Conservation (phyloP, 495 filamentous ascomycete species). For the Penicillium angulare region DNA sequence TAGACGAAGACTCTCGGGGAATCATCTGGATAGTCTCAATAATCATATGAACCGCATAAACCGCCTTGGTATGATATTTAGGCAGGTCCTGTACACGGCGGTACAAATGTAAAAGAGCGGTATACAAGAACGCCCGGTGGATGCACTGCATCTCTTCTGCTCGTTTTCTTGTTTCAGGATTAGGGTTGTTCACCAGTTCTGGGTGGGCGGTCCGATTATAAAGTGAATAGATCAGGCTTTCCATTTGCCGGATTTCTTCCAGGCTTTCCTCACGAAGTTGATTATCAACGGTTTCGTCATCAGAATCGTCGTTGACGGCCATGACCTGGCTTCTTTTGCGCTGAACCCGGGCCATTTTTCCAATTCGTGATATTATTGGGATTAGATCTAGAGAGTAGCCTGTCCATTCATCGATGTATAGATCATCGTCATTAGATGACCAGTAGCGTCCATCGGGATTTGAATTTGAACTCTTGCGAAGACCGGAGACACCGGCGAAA, state of each 20-base stretch:
- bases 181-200: not conserved
- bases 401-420: slow-evolving; percentile 9
- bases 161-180: slow-evolving; percentile 1
- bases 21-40: slow-evolving; percentile 7
- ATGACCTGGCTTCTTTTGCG: not conserved
- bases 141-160: slow-evolving; percentile 6
- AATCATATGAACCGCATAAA: slow-evolving; percentile 6
- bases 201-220: slow-evolving; percentile 7
- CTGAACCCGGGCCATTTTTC: not conserved
- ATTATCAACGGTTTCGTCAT: not conserved
- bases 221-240: slow-evolving; percentile 4
- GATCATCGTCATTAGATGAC: slow-evolving; percentile 4
- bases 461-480: slow-evolving; percentile 2
- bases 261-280: not conserved
- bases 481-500: slow-evolving; percentile 6
- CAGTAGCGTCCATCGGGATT: slow-evolving; percentile 4
- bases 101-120: slow-evolving; percentile 3
- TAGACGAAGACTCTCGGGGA: not conserved
- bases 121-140: slow-evolving; percentile 4
- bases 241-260: slow-evolving; percentile 3
- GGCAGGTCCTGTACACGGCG: slow-evolving; percentile 5
- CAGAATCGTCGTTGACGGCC: not conserved
- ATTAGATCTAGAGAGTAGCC: slow-evolving; percentile 6
- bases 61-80: slow-evolving; percentile 6
- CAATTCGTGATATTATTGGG: slow-evolving; percentile 5